phyloP scores from a whole-genome alignment of 352 stramenopile genomes.

The Elongisporangium senticosum region DNA sequence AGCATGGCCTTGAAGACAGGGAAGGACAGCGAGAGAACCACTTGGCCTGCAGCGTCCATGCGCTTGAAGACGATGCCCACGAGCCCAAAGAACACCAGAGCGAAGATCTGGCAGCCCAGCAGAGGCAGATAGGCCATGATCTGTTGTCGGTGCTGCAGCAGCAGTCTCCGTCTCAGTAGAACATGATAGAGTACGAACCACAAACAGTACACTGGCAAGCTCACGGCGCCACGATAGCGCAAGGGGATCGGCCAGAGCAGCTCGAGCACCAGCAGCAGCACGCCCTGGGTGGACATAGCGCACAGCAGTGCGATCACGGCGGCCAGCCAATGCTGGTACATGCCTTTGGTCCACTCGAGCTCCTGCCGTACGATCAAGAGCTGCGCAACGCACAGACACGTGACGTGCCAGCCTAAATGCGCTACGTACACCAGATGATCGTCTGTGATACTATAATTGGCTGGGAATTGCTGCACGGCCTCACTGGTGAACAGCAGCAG shows the following conservation, averaged over 20 bases:
- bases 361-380: constrained; percentile 9
- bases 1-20: constrained; percentile 8
- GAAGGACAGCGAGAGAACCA: constrained; percentile 12
- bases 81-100: constrained; percentile 15
- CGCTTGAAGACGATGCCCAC: constrained; percentile 13
- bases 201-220: background rate
- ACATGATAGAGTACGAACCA: constrained; percentile 10
- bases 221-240: constrained; percentile 14
- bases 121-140: constrained; percentile 12
- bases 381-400: constrained; percentile 10
- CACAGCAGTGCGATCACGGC: constrained; percentile 6
- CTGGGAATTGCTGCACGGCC: constrained; percentile 10
- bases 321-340: constrained; percentile 12
- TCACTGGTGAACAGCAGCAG: constrained; percentile 6
- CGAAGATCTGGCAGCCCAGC: constrained; percentile 7
- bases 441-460: background rate
- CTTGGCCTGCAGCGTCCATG: constrained; percentile 1
- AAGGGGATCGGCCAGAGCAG: constrained; percentile 14
- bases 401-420: constrained; percentile 9
- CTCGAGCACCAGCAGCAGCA: constrained; percentile 6
- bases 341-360: constrained; percentile 5
- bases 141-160: constrained; percentile 3
- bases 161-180: constrained; percentile 5
- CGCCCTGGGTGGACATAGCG: constrained; percentile 4
- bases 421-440: constrained; percentile 8